phyloP scores from a whole-genome alignment of 1,284 basidiomycete species.

The Cutaneotrichosporon sp. region DNA sequence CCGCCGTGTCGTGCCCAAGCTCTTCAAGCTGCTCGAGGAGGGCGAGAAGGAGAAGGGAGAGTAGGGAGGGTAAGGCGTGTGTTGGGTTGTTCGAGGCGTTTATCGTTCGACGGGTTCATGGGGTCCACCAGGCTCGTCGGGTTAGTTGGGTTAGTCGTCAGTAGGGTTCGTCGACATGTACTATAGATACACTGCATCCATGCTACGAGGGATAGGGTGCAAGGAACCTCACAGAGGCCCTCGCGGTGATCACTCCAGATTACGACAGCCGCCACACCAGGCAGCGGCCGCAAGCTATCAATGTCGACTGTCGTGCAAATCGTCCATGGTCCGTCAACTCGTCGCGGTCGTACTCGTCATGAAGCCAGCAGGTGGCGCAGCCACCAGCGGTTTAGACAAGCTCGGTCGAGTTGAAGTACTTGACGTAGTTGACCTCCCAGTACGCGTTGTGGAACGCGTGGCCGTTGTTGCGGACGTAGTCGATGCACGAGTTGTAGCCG shows the following conservation, averaged over 20 bases:
- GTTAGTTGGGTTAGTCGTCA: too few relatives aligned
- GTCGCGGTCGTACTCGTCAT: background rate
- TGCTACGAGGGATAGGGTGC: conserved; percentile 3
- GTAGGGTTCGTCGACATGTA: background rate
- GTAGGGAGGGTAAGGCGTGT: too few relatives aligned
- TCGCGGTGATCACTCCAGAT: background rate
- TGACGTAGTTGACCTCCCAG: conserved; percentile 57
- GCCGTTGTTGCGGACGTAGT: conserved; percentile 71
- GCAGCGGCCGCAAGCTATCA: background rate
- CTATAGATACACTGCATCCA: conserved; percentile 9
- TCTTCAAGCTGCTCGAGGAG: conserved; percentile 2
- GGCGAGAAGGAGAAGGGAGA: background rate
- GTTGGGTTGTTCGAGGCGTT: too few relatives aligned
- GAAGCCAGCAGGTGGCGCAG: background rate
- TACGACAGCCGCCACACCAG: conserved; percentile 4
- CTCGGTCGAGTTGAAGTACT: conserved; percentile 26
- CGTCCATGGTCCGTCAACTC: background rate
- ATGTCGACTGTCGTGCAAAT: conserved; percentile 5
- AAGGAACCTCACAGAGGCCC: conserved; percentile 5
- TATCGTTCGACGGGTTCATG: too few relatives aligned
- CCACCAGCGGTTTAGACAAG: conserved; percentile 7
- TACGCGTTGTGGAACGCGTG: conserved; percentile 73
- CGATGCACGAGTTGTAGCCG: conserved; percentile 72
- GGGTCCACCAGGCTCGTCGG: too few relatives aligned
- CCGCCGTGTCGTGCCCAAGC: conserved; percentile 4